phyloP scores from a whole-genome alignment of 257 asterid species.

The Solanum peruvianum region DNA sequence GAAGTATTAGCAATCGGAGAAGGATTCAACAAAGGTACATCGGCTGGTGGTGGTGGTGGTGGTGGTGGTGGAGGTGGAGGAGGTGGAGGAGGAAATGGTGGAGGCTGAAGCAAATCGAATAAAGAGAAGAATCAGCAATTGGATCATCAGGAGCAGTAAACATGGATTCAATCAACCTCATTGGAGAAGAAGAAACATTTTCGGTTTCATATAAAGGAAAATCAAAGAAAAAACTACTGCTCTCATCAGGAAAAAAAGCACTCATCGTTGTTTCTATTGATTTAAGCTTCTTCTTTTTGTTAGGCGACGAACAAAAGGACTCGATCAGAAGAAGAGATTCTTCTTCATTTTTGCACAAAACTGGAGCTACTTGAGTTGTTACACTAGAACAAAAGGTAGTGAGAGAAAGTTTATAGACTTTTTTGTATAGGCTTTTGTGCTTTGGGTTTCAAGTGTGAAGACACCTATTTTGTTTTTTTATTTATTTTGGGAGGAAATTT shows the following conservation, averaged over 20 bases:
- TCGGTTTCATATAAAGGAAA: not conserved
- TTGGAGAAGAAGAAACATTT: constrained; percentile 1
- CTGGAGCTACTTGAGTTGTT: not conserved
- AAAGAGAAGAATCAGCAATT: not conserved
- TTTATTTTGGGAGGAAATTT: not conserved
- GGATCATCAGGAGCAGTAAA: not conserved
- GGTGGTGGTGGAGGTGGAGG: not conserved
- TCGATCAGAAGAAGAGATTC: constrained; percentile 12
- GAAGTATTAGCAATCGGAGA: constrained; percentile 24
- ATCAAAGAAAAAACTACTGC: constrained; percentile 2
- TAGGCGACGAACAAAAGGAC: not conserved
- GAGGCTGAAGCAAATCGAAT: constrained; percentile 1
- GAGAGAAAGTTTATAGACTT: not conserved
- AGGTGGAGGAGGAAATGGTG: not conserved
- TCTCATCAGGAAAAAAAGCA: constrained; percentile 16
- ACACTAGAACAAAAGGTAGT: not conserved
- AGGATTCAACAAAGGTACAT: not conserved
- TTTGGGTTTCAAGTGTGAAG: constrained; percentile 9
- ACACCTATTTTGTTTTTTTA: constrained; percentile 1
- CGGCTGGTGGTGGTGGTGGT: not conserved
- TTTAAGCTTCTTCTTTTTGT: not conserved
- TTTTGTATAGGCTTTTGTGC: not conserved
- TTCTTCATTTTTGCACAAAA: not conserved
- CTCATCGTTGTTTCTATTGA: not conserved
- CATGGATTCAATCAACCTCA: constrained; percentile 6